phyloP scores from a whole-genome alignment of 139 green algal genomes.

The Asterochloris sp. region DNA sequence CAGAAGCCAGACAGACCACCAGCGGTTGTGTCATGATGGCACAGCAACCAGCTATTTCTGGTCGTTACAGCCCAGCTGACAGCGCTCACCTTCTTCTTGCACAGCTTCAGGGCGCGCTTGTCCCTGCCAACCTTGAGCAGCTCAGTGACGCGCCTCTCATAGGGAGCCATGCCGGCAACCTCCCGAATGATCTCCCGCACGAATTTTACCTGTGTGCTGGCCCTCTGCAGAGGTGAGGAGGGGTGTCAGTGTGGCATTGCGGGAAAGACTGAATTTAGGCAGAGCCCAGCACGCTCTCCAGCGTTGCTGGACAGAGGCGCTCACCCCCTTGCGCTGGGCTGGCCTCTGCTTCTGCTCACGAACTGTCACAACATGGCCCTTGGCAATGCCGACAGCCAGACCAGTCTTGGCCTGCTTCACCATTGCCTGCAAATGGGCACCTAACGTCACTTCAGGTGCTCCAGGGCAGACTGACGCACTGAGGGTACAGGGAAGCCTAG shows the following conservation, averaged over 20 bases:
- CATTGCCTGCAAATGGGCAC: background rate
- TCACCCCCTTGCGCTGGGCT: slow-evolving; percentile 79
- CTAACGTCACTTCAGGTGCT: too few relatives aligned
- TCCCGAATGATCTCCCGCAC: slow-evolving; percentile 88
- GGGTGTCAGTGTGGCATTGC: background rate
- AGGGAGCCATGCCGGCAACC: slow-evolving; percentile 90
- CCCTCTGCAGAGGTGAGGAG: slow-evolving; percentile 38
- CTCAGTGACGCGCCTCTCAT: slow-evolving; percentile 93
- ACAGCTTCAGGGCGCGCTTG: slow-evolving; percentile 95
- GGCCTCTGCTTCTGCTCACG: slow-evolving; percentile 50
- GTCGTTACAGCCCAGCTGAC: background rate
- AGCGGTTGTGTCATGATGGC: too few relatives aligned
- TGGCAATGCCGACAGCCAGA: slow-evolving; percentile 85
- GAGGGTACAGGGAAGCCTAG: too few relatives aligned
- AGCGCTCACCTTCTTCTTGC: slow-evolving; percentile 86
- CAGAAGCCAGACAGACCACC: too few relatives aligned
- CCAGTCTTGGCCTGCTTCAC: slow-evolving; percentile 35
- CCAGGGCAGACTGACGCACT: too few relatives aligned
- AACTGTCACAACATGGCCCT: slow-evolving; percentile 84
- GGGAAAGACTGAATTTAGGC: background rate
- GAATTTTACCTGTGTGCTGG: slow-evolving; percentile 84
- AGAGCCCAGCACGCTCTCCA: background rate
- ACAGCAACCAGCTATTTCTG: background rate
- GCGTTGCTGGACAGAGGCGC: slow-evolving; percentile 12
- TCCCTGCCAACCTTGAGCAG: slow-evolving; percentile 94